Percentiles rank a stretch among this genome's conserved stretches.
These are phyloP conservation scores for Penicillium angulare DNA, from an alignment of 495 filamentous ascomycete genomes.

Conservation along the genomic window DNA sequence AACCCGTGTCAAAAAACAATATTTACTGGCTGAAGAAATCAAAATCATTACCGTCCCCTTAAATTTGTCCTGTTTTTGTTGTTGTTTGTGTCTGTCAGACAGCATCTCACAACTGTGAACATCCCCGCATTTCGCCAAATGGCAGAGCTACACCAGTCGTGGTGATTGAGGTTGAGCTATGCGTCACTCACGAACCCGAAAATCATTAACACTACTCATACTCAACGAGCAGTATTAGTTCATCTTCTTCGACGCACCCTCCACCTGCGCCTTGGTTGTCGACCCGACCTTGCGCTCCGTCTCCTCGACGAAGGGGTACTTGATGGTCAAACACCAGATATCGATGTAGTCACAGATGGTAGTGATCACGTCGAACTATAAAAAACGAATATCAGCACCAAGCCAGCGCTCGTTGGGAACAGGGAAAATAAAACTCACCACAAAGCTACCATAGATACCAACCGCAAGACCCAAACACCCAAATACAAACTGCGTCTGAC, in stretches of 20 bases:
- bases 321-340: constrained; percentile 98
- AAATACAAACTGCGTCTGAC: constrained; percentile 86
- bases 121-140: constrained; percentile 9
- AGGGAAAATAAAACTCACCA: constrained; percentile 49
- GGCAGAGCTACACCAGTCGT: constrained; percentile 7
- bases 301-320: constrained; percentile 52
- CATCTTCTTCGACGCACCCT: constrained; percentile 33
- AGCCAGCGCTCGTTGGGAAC: not conserved
- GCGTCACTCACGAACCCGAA: constrained; percentile 7
- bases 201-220: not conserved
- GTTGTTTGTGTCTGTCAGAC: not conserved
- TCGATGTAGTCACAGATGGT: constrained; percentile 97
- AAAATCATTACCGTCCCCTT: constrained; percentile 17
- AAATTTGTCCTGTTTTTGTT: constrained; percentile 5
- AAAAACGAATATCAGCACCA: constrained; percentile 1
- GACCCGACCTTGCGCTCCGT: constrained; percentile 19
- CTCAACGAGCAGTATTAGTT: constrained; percentile 11
- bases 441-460: constrained; percentile 93
- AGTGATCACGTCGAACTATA: constrained; percentile 80
- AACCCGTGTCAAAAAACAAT: not conserved
- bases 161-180: constrained; percentile 22
- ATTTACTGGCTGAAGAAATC: constrained; percentile 18
- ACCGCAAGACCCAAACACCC: constrained; percentile 73
- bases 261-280: constrained; percentile 20
- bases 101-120: not conserved